Evolutionary conservation across 2,329 filamentous ascomycete species (phyloP).

Genomic region (Hypoxylon sp.): DNA sequence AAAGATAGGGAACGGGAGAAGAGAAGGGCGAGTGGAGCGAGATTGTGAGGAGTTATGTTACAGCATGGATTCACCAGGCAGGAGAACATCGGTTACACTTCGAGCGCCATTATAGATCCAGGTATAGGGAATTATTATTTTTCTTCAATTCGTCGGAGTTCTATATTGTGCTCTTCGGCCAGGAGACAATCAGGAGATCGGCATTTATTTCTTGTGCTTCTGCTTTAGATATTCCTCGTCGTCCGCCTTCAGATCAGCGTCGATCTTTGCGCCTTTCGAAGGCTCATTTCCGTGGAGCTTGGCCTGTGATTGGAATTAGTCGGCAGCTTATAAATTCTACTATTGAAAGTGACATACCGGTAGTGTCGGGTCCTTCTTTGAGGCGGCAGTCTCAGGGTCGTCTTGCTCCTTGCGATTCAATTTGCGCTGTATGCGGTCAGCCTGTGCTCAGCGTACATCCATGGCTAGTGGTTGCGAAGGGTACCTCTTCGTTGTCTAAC

Average conservation of each 20-base stretch:
- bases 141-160: slow-evolving; percentile 26
- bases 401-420: slow-evolving; percentile 59
- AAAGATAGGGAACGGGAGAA: slow-evolving; percentile 76
- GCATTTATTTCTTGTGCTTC: slow-evolving; percentile 65
- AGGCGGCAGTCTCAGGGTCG: slow-evolving; percentile 55
- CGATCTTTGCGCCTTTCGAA: slow-evolving; percentile 77
- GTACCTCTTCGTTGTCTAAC: slow-evolving; percentile 71
- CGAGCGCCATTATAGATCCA: background rate
- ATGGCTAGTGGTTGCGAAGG: slow-evolving; percentile 35
- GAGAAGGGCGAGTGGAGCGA: slow-evolving; percentile 70
- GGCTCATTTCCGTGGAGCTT: slow-evolving; percentile 79
- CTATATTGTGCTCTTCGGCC: background rate
- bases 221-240: slow-evolving; percentile 73
- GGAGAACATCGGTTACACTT: slow-evolving; percentile 3
- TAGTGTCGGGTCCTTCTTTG: slow-evolving; percentile 71
- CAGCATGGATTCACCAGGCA: background rate
- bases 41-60: slow-evolving; percentile 60
- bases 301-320: slow-evolving; percentile 58
- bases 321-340: slow-evolving; percentile 18
- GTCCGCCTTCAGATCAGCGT: slow-evolving; percentile 75
- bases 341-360: slow-evolving; percentile 58
- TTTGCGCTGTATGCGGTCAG: slow-evolving; percentile 36
- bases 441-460: background rate
- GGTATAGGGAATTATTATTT: background rate
- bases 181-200: background rate